These are phyloP conservation scores for Cytospora piceicola DNA, from an alignment of 2,329 filamentous ascomycete species.

Conservation along the genomic window DNA sequence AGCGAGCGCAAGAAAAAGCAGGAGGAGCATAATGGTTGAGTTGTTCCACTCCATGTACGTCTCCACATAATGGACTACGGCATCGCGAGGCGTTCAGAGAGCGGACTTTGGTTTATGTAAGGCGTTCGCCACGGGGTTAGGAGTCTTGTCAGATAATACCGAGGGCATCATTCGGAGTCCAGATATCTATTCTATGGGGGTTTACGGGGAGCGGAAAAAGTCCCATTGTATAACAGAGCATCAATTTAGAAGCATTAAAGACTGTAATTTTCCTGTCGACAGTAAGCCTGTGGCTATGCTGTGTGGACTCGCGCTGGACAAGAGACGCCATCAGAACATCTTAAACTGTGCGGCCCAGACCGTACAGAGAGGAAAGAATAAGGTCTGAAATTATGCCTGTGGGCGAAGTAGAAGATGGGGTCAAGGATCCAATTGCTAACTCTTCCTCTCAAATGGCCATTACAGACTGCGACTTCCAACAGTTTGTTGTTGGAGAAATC, in stretches of 20 bases:
- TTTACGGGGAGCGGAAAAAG: slow-evolving; percentile 4
- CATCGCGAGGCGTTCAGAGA: slow-evolving; percentile 21
- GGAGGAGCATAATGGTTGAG: slow-evolving; percentile 24
- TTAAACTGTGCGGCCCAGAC: too few species aligned
- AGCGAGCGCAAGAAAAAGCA: slow-evolving; percentile 43
- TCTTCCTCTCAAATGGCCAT: neutral
- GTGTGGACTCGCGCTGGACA: neutral
- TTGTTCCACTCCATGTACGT: slow-evolving; percentile 13
- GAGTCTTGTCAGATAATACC: slow-evolving; percentile 19
- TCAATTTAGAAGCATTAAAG: neutral
- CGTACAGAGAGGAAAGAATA: neutral
- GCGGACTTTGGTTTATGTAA: slow-evolving; percentile 22
- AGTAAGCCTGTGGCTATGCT: neutral
- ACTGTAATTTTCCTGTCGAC: neutral
- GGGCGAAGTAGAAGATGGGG: neutral
- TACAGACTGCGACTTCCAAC: neutral
- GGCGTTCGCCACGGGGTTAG: slow-evolving; percentile 18
- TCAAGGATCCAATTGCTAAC: too few species aligned
- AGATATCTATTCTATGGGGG: neutral
- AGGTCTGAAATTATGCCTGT: neutral
- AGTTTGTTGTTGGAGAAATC: neutral
- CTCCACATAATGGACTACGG: slow-evolving; percentile 28
- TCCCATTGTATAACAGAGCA: slow-evolving; percentile 13
- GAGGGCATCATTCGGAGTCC: slow-evolving; percentile 15
- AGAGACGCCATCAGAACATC: neutral